phyloP scores from a whole-genome alignment of 2,329 filamentous ascomycete species.

The Pseudopithomyces chartarum region DNA sequence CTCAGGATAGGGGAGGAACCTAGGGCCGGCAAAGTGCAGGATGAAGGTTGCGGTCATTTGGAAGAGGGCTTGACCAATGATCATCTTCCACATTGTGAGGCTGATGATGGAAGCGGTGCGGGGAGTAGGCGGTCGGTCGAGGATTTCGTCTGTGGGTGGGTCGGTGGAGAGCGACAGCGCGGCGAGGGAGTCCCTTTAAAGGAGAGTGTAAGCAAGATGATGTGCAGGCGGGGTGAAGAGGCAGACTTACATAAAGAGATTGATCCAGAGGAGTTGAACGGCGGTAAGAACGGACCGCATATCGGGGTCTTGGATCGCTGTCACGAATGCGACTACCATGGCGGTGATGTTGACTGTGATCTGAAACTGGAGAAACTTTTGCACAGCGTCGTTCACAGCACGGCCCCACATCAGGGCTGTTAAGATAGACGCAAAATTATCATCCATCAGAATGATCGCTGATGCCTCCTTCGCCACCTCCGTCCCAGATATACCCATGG shows the following conservation, averaged over 20 bases:
- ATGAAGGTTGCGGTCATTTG: conserved; percentile 62
- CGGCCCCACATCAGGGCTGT: conserved; percentile 77
- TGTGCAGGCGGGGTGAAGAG: background rate
- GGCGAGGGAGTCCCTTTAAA: conserved; percentile 73
- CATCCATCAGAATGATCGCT: conserved; percentile 83
- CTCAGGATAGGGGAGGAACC: conserved; percentile 58
- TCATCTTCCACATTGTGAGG: conserved; percentile 67
- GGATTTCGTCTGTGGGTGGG: conserved; percentile 91
- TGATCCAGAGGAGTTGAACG: conserved; percentile 71
- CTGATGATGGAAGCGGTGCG: conserved; percentile 82
- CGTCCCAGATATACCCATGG: conserved; percentile 80
- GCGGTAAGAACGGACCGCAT: conserved; percentile 67
- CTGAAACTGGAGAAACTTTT: conserved; percentile 57
- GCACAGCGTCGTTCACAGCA: conserved; percentile 40
- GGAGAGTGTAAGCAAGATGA: conserved; percentile 5
- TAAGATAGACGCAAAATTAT: conserved; percentile 80
- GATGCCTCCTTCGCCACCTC: conserved; percentile 83
- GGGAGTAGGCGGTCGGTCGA: conserved; percentile 85
- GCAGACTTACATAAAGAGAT: conserved; percentile 63
- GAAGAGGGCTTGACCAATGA: conserved; percentile 64
- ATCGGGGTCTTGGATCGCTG: conserved; percentile 61
- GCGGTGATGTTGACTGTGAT: conserved; percentile 74
- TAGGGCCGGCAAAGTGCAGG: conserved; percentile 63
- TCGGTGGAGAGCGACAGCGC: conserved; percentile 96
- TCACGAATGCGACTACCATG: conserved; percentile 67